Evolutionary conservation across 495 filamentous ascomycete species (phyloP), one percentile per base, ranked within the genome.

Genomic region (Chaetomidium leptoderma): DNA sequence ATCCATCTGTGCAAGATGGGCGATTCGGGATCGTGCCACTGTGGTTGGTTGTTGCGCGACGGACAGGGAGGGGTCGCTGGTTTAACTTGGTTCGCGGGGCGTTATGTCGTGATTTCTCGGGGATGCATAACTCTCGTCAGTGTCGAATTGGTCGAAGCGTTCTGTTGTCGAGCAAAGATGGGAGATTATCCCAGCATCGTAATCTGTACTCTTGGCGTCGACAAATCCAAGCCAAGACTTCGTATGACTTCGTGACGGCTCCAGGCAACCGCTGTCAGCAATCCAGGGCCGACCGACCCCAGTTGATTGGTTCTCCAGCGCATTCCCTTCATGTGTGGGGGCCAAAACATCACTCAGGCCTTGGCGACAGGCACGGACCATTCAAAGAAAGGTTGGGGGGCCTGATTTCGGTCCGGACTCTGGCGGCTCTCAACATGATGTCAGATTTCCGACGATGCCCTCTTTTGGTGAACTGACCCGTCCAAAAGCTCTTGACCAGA

Each of bases 191-290:
- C 47, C 30, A 36, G 16, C 8, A 4, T 23, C 17, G 10, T 23
- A 43, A 11, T 56, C 21, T 37, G 10, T 23, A 43, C 19, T 56
- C 21, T 37, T 56, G 53, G 43, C 43, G 16, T 46, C n/a, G 53
- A 32, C 23, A 27, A 35, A 7, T 35, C 47, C 5, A 9, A 43
- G 37, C 47, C 42, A 51, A 50, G 56, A n/a, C 48, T 48, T 58
- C 39, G 36, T 33, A 42, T 39, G 47, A 29, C 40, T 45, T 58
- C 56, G 56, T 23, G 51, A 47, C 26, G 33, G 55, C 40, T 11
- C 10, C 50, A 53, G 56, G 47, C 47, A 58, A 35, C 53, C 39
- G 53, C 36, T 47, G 35, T 43, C 55, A 50, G 6, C 10, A 11
- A 14, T 10, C 19, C 24, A n/a, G n/a, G n/a, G 40, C 40, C 21